Conservation (phyloP, 225 moss, liverwort and hornwort species). For the Ulota crispa region DNA sequence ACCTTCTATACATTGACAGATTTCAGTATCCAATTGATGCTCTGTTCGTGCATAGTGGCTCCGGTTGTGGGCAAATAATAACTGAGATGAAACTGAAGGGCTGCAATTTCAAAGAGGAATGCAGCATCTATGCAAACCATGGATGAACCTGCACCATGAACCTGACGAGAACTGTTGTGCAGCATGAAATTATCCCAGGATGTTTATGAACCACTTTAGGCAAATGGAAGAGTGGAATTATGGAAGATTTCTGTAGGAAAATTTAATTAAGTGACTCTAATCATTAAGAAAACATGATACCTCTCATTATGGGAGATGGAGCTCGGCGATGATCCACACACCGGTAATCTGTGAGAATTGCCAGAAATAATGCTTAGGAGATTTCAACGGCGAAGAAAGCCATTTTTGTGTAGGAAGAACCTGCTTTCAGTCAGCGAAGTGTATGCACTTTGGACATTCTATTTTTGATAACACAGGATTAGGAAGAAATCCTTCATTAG, state of each 20-base stretch:
- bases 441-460: no score
- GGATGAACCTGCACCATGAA: background rate
- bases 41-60: background rate
- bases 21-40: background rate
- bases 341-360: background rate
- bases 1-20: conserved; percentile 1
- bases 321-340: background rate
- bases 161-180: background rate
- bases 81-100: background rate
- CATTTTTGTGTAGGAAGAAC: background rate
- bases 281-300: background rate
- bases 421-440: background rate
- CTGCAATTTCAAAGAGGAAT: background rate
- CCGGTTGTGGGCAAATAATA: background rate
- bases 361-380: background rate
- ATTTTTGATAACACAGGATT: background rate
- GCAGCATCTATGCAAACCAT: background rate
- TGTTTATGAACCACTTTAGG: background rate
- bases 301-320: background rate
- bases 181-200: background rate
- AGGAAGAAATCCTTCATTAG: background rate
- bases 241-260: background rate
- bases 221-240: background rate
- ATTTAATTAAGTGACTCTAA: background rate
- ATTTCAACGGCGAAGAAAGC: background rate